Base-by-base conservation (phyloP, 1,284 basidiomycete genomes). In the Trichosporon sp. region DNA sequence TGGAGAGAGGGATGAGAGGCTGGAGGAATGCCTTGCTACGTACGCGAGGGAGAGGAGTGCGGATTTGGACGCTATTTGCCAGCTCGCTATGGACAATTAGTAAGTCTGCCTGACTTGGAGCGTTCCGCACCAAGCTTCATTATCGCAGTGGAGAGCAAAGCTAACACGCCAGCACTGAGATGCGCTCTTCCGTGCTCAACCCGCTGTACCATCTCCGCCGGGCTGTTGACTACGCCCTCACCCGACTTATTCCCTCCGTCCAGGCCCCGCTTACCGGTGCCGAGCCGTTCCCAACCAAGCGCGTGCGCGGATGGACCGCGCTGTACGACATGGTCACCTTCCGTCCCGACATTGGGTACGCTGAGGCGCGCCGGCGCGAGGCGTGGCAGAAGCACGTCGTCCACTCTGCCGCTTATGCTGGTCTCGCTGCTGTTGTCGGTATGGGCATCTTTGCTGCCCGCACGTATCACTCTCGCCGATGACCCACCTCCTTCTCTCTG, bases 281-380 rank as follows among this genome's bases (percentile, higher is more conserved):
- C 44, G 66, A 71, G 19, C 74, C 76, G 9, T 81, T 80, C 74
- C 78, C 78, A 1, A 78, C 74, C n/a, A 68, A 78, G 59, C 78
- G 82, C 61, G 86, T 88, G 37, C 78, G 79, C 64, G 90, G 90
- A 34, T 99, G 95, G 95, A 85, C 92, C 63, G 91, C 92, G 59
- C 84, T 96, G 60, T 99, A 99, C 80, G 91, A 91, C 33, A 95
- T 98, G 93, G 90, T 96, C 69, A 97, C 95, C 37, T 99, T 99
- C 83, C 86, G 93, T 40, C 91, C 92, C 52, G 95, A 97, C 78
- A 86, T 97, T 69, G 89, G 88, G 73, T 98, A 98, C 77, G 87
- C 88, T 7, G 80, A 80, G 62, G 80, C 80, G 6, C 64, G 78
- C 44, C 63, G 77, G 56, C 74, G 75, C 61, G 80, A 81, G 69